Evolutionary conservation across 2,329 filamentous ascomycete species (phyloP).

Genomic region (Zymoseptoria crescenta): DNA sequence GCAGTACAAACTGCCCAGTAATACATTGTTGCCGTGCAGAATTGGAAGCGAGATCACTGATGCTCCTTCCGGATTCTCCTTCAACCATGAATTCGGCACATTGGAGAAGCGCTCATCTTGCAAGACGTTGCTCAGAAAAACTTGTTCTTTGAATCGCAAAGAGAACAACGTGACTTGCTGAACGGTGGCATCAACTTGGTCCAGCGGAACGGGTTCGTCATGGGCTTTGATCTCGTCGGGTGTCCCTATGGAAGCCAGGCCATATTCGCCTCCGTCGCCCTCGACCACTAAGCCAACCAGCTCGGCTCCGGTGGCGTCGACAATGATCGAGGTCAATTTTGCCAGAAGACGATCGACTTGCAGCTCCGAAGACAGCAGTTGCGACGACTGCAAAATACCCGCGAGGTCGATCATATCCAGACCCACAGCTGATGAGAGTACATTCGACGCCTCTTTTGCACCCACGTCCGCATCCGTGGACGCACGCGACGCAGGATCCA

Average conservation of each 20-base stretch:
- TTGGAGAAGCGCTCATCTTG: conserved; percentile 73
- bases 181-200: conserved; percentile 59
- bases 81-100: conserved; percentile 60
- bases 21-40: conserved; percentile 56
- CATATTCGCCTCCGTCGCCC: conserved; percentile 59
- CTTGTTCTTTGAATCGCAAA: conserved; percentile 65
- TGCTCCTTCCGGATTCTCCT: conserved; percentile 60
- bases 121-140: conserved; percentile 66
- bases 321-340: conserved; percentile 73
- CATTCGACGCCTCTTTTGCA: conserved; percentile 24
- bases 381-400: conserved; percentile 69
- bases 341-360: conserved; percentile 67
- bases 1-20: conserved; percentile 68
- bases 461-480: conserved; percentile 28
- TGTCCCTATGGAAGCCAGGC: conserved; percentile 64
- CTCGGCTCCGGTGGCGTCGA: conserved; percentile 69
- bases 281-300: conserved; percentile 67
- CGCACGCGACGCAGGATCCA: conserved; percentile 35
- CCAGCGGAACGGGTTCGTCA: conserved; percentile 56
- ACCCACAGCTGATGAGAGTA: conserved; percentile 48
- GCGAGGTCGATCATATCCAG: conserved; percentile 78
- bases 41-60: conserved; percentile 76
- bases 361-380: conserved; percentile 71
- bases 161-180: conserved; percentile 71
- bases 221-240: conserved; percentile 64